phyloP scores from a whole-genome alignment of 1,284 basidiomycete species.

The Meira nashicola region DNA sequence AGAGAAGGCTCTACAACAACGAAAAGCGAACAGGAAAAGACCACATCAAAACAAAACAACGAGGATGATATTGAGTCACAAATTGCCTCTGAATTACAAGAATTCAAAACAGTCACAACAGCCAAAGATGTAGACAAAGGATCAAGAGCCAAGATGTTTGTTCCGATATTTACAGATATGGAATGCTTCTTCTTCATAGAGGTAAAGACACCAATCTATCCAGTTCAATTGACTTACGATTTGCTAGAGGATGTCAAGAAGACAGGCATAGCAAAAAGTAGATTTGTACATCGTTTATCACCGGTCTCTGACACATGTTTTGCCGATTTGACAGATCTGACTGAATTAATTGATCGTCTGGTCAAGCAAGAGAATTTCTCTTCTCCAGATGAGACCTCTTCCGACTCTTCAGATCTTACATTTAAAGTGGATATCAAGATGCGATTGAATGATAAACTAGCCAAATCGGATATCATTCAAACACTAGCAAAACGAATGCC shows the following conservation, averaged over 20 bases:
- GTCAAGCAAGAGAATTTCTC: neutral
- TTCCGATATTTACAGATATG: neutral
- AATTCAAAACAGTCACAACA: constrained; percentile 11
- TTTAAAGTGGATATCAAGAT: constrained; percentile 3
- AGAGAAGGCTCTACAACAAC: neutral
- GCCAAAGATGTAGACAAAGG: neutral
- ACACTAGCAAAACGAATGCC: neutral
- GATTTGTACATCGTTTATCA: constrained; percentile 7
- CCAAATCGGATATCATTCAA: constrained; percentile 6
- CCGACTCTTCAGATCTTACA: neutral
- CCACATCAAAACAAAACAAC: neutral
- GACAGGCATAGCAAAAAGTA: constrained; percentile 1
- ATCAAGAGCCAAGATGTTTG: neutral
- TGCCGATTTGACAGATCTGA: constrained; percentile 2
- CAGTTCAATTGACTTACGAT: constrained; percentile 1
- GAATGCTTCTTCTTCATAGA: constrained; percentile 3
- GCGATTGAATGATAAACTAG: neutral
- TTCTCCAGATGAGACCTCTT: neutral
- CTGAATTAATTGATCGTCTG: neutral
- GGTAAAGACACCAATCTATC: neutral
- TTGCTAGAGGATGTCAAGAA: neutral
- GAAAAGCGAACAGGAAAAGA: neutral
- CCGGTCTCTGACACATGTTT: neutral
- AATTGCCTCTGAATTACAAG: constrained; percentile 36
- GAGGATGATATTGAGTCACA: constrained; percentile 41